Conservation (phyloP, 345 rosid species). For the Eucalyptus globulus region DNA sequence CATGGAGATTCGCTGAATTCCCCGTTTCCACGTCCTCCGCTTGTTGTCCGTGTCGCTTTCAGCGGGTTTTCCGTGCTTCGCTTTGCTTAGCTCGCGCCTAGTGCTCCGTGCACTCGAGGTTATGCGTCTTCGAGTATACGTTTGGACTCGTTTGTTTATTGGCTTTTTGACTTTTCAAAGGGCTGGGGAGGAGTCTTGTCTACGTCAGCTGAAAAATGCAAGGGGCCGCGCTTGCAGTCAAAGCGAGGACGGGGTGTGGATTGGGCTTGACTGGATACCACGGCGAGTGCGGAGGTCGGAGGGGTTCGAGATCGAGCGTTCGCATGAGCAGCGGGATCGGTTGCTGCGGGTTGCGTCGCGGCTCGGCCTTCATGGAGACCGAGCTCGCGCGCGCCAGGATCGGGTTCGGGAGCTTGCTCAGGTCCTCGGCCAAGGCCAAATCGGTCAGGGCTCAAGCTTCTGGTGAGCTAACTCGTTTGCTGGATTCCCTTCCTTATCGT, state of each 20-base stretch:
- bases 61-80: neutral
- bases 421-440: conserved; percentile 41
- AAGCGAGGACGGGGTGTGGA: conserved; percentile 25
- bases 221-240: conserved; percentile 35
- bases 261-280: neutral
- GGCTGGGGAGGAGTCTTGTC: neutral
- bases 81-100: neutral
- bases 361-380: conserved; percentile 39
- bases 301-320: conserved; percentile 4
- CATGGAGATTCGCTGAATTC: neutral
- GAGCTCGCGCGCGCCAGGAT: conserved; percentile 43
- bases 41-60: neutral
- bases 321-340: conserved; percentile 8
- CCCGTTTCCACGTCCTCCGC: neutral
- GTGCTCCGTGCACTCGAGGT: neutral
- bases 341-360: conserved; percentile 22
- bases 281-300: neutral
- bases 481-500: neutral
- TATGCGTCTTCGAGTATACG: neutral
- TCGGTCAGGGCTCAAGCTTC: conserved; percentile 54
- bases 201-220: conserved; percentile 26
- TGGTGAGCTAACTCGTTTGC: conserved; percentile 30
- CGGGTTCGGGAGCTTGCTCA: conserved; percentile 16
- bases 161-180: neutral
- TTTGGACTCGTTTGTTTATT: neutral